Base-by-base conservation (phyloP, 805 yeast genomes). In the Cyberlindnera lachancei region DNA sequence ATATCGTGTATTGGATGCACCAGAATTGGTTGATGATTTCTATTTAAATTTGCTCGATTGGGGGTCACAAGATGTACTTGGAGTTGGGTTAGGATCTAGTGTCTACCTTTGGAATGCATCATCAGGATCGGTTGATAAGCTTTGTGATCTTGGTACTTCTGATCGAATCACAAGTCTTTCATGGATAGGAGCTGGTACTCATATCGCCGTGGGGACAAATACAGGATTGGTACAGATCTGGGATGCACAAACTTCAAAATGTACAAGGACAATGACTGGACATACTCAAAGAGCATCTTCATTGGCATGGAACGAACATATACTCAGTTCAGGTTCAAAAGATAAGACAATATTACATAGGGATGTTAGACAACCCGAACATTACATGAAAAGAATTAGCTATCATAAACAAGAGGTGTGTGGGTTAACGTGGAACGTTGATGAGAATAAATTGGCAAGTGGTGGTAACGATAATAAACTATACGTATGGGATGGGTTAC, bases 181-280 rank as follows among this genome's bases (percentile, higher is more conserved):
- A 34, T 92, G 98, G 98, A 84, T 90, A 29, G 94, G 90, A 16
- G 74, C 90, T 9, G 97, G 97, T 13, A 81, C 95, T 11, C 96
- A 92, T 61, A 50, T 92, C 30, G 97, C 98, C 0, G 77, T 92
- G 6, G 98, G 98, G 2, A 86, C 96, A 1, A 70, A 73, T 35
- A 66, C 75, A 21, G 98, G 98, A 1, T 52, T 79, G 25, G 96
- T 92, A 6, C 95, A 88, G 52, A 87, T 92, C 13, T 92, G 95
- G 92, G 97, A 92, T 56, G 94, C 88, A 1, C 72, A 80, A 10
- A 77, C 81, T 25, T 69, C 73, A 34, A 79, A 83, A 56, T 80
- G 95, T 46, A 75, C 90, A 13, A 69, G 98, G 44, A 79, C 94
- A 6, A 83, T 92, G 88, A 70, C 90, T 3, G 98, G 98, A 4